Evolutionary conservation across 2,329 filamentous ascomycete species (phyloP).

Genomic region (Hypoxylon sp.): DNA sequence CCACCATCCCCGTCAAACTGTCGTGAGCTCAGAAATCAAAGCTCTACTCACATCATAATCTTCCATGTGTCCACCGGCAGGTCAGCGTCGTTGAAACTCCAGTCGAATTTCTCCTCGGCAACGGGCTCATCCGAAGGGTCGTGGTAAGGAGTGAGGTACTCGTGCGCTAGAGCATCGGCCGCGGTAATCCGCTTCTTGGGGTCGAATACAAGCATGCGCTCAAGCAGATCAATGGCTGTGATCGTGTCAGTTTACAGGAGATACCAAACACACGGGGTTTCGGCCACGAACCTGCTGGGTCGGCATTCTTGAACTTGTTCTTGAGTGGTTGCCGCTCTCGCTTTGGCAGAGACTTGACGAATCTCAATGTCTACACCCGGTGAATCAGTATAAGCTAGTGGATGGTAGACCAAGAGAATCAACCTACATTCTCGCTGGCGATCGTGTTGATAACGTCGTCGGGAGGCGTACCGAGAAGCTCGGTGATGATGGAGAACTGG

Average conservation of each 20-base stretch:
- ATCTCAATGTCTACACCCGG: conserved; percentile 79
- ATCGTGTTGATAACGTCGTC: conserved; percentile 99
- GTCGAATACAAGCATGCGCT: conserved; percentile 97
- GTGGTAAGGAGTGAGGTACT: conserved; percentile 95
- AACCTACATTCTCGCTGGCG: conserved; percentile 90
- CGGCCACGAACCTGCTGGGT: conserved; percentile 71
- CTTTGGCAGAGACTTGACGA: conserved; percentile 96
- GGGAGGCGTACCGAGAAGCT: conserved; percentile 92
- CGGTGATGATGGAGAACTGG: conserved; percentile 99
- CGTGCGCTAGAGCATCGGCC: conserved; percentile 83
- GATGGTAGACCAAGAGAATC: not conserved
- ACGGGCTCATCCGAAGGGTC: conserved; percentile 96
- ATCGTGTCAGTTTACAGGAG: conserved; percentile 38
- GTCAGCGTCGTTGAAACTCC: conserved; percentile 99
- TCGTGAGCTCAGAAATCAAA: not conserved
- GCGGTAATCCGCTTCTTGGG: conserved; percentile 95
- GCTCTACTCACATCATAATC: conserved; percentile 90
- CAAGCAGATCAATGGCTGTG: conserved; percentile 89
- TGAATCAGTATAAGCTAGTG: conserved; percentile 26
- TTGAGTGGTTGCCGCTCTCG: conserved; percentile 86
- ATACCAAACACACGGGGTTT: not conserved
- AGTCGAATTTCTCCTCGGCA: conserved; percentile 97
- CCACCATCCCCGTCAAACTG: not conserved
- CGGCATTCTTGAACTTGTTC: conserved; percentile 95
- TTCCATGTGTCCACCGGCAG: conserved; percentile 99